Evolutionary conservation across 179 eudicot genomes (phyloP).

Genomic region (Beta corolliflora): DNA sequence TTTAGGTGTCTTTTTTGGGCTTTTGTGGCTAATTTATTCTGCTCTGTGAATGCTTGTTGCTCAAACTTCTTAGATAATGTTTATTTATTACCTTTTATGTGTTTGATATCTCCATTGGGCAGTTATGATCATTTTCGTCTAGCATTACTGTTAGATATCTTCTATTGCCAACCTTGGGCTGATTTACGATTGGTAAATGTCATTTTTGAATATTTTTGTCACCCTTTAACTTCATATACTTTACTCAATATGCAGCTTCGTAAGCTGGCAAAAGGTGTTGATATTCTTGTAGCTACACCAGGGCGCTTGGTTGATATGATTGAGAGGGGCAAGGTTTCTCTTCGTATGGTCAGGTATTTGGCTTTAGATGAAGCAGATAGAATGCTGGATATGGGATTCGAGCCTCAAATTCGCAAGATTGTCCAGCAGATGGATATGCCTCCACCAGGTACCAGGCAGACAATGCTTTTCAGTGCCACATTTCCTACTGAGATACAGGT

Average conservation of each 20-base stretch:
- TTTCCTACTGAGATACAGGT: slow-evolving; percentile 86
- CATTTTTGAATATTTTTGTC: not conserved
- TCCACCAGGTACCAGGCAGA: slow-evolving; percentile 68
- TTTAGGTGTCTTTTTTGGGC: not conserved
- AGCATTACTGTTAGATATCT: not conserved
- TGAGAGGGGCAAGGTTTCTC: slow-evolving; percentile 63
- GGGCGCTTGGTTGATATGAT: slow-evolving; percentile 84
- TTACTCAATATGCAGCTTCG: slow-evolving; percentile 41
- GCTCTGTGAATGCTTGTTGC: not conserved
- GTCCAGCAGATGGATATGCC: slow-evolving; percentile 82
- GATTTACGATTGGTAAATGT: not conserved
- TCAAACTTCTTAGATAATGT: not conserved
- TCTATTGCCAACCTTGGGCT: not conserved
- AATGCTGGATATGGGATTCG: slow-evolving; percentile 95
- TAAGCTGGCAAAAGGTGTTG: slow-evolving; percentile 69
- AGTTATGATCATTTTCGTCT: slow-evolving; percentile 1
- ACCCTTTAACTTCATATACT: not conserved
- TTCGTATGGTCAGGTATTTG: slow-evolving; percentile 54
- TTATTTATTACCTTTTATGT: not conserved
- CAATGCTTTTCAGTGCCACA: slow-evolving; percentile 88
- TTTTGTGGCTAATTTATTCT: not conserved
- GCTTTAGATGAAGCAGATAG: slow-evolving; percentile 87
- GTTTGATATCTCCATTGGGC: not conserved
- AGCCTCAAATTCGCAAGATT: slow-evolving; percentile 75
- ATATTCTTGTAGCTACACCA: slow-evolving; percentile 88